These are phyloP conservation scores for Schoenoplectus triqueter DNA, from an alignment of 202 grass and related monocot genomes.

Conservation along the genomic window DNA sequence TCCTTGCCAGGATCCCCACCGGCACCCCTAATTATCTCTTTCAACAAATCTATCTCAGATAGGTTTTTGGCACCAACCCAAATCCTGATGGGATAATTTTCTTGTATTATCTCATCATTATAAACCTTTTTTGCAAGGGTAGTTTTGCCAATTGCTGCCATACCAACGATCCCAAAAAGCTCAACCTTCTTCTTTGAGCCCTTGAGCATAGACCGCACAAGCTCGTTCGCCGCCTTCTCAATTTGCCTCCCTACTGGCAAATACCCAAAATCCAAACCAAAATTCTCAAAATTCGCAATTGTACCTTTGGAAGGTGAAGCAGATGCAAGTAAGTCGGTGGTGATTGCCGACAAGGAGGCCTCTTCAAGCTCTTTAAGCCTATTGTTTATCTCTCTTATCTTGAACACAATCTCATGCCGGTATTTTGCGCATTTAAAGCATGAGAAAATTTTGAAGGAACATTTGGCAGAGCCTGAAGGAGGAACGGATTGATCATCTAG, in stretches of 20 bases:
- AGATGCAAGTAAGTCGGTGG: constrained; percentile 16
- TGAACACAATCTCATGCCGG: constrained; percentile 67
- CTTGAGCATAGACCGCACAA: constrained; percentile 66
- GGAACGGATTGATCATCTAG: constrained; percentile 43
- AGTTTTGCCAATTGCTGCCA: constrained; percentile 72
- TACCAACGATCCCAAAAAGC: constrained; percentile 61
- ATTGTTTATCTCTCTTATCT: constrained; percentile 55
- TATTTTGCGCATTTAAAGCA: constrained; percentile 66
- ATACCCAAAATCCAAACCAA: neutral
- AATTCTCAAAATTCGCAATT: constrained; percentile 11
- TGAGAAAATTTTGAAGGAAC: constrained; percentile 57
- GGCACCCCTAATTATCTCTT: constrained; percentile 52
- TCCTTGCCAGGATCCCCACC: constrained; percentile 48
- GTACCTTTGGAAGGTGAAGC: constrained; percentile 10
- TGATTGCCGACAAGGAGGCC: constrained; percentile 47
- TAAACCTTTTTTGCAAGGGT: constrained; percentile 74
- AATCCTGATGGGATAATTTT: constrained; percentile 59
- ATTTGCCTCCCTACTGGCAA: constrained; percentile 58
- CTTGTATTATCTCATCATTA: constrained; percentile 52
- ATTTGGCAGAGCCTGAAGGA: constrained; percentile 42
- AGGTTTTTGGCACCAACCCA: constrained; percentile 64
- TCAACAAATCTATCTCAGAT: constrained; percentile 58
- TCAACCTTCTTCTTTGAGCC: constrained; percentile 82
- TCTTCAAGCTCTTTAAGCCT: constrained; percentile 66
- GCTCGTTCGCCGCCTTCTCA: constrained; percentile 44